These are phyloP conservation scores for Trichoderma lentiforme DNA, from an alignment of 2,329 filamentous ascomycete genomes.

Conservation along the genomic window DNA sequence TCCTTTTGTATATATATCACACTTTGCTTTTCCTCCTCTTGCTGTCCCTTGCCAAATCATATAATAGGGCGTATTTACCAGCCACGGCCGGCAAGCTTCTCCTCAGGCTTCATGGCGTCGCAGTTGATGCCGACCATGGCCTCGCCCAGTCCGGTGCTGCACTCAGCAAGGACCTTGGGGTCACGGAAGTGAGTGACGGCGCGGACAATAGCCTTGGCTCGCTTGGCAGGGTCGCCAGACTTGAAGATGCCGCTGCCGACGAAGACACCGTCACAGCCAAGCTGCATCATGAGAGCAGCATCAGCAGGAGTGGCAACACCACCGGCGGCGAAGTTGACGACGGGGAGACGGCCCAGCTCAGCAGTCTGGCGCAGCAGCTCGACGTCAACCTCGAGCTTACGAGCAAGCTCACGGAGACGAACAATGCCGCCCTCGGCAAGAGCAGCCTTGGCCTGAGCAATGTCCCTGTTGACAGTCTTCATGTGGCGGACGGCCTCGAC, in stretches of 20 bases:
- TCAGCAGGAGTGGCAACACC: slow-evolving; percentile 98
- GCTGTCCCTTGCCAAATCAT: not conserved
- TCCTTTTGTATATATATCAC: not conserved
- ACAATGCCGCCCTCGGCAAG: slow-evolving; percentile 53
- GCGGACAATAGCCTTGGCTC: slow-evolving; percentile 91
- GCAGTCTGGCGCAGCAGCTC: slow-evolving; percentile 82
- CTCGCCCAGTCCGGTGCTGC: slow-evolving; percentile 87
- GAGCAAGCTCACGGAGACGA: slow-evolving; percentile 66
- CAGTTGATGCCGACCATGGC: slow-evolving; percentile 97
- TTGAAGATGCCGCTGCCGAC: slow-evolving; percentile 98
- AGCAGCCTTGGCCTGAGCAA: slow-evolving; percentile 74
- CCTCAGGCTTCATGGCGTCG: slow-evolving; percentile 67
- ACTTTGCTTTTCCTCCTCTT: not conserved
- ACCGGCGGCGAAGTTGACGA: slow-evolving; percentile 98
- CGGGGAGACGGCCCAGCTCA: slow-evolving; percentile 80
- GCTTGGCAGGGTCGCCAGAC: slow-evolving; percentile 82
- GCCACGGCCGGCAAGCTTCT: slow-evolving; percentile 81
- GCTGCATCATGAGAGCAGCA: slow-evolving; percentile 95
- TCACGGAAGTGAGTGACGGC: slow-evolving; percentile 90
- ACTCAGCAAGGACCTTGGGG: slow-evolving; percentile 78
- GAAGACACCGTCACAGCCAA: slow-evolving; percentile 97
- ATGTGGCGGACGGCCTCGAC: slow-evolving; percentile 96
- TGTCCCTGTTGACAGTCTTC: slow-evolving; percentile 81
- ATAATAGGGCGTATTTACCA: slow-evolving; percentile 55
- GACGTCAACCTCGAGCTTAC: slow-evolving; percentile 75